Percentiles rank a stretch among this genome's conserved stretches.
phyloP scores from a whole-genome alignment of 78 protist species.

The Dictyostelium brefeldianum region DNA sequence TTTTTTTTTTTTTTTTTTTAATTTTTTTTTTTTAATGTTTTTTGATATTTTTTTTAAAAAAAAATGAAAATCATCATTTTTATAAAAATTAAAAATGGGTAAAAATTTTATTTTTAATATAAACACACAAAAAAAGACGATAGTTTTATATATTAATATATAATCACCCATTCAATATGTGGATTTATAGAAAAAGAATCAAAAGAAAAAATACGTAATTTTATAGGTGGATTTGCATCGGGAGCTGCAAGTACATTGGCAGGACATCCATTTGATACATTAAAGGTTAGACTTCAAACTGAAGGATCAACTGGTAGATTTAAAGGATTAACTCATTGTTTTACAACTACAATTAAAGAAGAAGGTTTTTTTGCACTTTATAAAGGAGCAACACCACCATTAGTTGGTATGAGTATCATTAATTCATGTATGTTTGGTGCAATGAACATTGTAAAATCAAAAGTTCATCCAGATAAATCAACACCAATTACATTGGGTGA shows the following conservation, averaged over 20 bases:
- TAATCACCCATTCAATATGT: no score
- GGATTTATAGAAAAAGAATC: slow-evolving; percentile 25
- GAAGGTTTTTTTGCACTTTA: slow-evolving; percentile 73
- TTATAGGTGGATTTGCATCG: slow-evolving; percentile 64
- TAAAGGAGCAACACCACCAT: slow-evolving; percentile 80
- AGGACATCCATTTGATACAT: slow-evolving; percentile 82
- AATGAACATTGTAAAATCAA: slow-evolving; percentile 24
- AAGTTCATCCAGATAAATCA: slow-evolving; percentile 50
- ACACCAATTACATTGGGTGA: slow-evolving; percentile 52
- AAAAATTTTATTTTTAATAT: no score
- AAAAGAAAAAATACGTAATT: slow-evolving; percentile 48
- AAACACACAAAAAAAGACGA: no score
- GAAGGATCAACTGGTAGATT: slow-evolving; percentile 76
- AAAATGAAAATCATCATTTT: no score
- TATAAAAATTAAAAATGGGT: no score
- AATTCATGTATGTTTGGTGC: slow-evolving; percentile 82
- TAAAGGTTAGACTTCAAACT: slow-evolving; percentile 66
- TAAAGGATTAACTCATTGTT: slow-evolving; percentile 59
- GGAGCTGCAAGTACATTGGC: slow-evolving; percentile 78
- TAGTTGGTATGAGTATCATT: slow-evolving; percentile 69
- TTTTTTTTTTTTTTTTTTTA: no score
- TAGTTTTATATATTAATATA: no score
- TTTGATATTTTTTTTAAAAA: no score
- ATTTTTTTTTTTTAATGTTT: no score
- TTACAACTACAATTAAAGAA: slow-evolving; percentile 65